Conservation (phyloP, 78 protist genomes). For the Chrysochromulina tobinii region DNA sequence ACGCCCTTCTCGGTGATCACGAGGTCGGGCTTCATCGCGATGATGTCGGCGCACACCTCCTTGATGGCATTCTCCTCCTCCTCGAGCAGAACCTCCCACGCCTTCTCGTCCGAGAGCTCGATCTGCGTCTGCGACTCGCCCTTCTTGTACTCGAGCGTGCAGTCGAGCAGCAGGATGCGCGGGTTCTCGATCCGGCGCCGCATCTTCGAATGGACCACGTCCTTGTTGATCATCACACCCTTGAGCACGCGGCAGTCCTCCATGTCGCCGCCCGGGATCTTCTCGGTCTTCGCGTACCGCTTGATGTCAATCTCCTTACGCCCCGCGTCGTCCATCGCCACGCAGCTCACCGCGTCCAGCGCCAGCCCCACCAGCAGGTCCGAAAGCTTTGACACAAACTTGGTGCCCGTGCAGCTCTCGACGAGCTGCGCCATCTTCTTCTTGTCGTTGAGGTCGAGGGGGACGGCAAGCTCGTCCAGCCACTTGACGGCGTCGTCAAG, state of each 20-base stretch:
- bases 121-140: slow-evolving; percentile 93
- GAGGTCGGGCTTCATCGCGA: slow-evolving; percentile 95
- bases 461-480: slow-evolving; percentile 65
- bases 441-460: slow-evolving; percentile 77
- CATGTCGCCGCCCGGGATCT: slow-evolving; percentile 97
- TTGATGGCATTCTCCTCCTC: slow-evolving; percentile 94
- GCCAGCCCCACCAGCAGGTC: slow-evolving; percentile 86
- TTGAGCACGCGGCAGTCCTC: slow-evolving; percentile 87
- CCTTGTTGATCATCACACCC: slow-evolving; percentile 99
- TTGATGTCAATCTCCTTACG: slow-evolving; percentile 93
- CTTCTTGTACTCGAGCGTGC: slow-evolving; percentile 98
- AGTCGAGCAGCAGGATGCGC: slow-evolving; percentile 95
- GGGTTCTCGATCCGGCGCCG: slow-evolving; percentile 94
- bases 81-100: slow-evolving; percentile 49
- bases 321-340: slow-evolving; percentile 64
- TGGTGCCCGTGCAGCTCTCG: slow-evolving; percentile 83
- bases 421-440: slow-evolving; percentile 67
- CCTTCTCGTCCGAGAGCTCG: slow-evolving; percentile 83
- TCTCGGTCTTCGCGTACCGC: slow-evolving; percentile 59
- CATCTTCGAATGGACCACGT: slow-evolving; percentile 96
- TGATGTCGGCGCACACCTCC: slow-evolving; percentile 81
- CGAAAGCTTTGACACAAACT: slow-evolving; percentile 66
- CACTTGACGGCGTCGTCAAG: slow-evolving; percentile 83
- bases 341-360: slow-evolving; percentile 91
- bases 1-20: slow-evolving; percentile 99